These are phyloP conservation scores for Melaleuca alternifolia DNA, from an alignment of 345 rosid genomes.

Conservation along the genomic window DNA sequence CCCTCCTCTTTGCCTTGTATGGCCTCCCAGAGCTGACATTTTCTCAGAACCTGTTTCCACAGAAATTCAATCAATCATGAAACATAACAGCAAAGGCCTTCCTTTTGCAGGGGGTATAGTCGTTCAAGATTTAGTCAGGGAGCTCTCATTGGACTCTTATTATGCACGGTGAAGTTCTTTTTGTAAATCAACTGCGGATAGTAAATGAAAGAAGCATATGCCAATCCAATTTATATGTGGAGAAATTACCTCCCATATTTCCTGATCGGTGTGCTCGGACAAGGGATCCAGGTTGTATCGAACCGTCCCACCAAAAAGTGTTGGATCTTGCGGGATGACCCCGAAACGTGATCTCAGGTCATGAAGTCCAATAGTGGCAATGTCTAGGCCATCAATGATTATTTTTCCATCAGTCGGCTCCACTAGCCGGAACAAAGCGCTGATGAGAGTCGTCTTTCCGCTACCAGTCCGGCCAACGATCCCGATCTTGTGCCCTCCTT, in stretches of 20 bases:
- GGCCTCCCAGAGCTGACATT: slow-evolving; percentile 28
- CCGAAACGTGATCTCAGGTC: slow-evolving; percentile 45
- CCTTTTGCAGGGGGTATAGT: not conserved
- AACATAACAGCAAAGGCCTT: not conserved
- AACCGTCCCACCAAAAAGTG: slow-evolving; percentile 50
- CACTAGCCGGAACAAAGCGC: slow-evolving; percentile 48
- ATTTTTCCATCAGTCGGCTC: slow-evolving; percentile 49
- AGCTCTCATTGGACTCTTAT: not conserved
- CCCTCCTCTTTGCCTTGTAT: slow-evolving; percentile 21
- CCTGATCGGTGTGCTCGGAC: slow-evolving; percentile 12
- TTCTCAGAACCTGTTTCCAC: slow-evolving; percentile 22
- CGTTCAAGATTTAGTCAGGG: not conserved
- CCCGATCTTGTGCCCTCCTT: slow-evolving; percentile 51
- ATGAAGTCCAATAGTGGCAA: slow-evolving; percentile 41
- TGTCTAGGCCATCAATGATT: slow-evolving; percentile 38
- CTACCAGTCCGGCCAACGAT: slow-evolving; percentile 63
- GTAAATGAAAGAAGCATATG: not conserved
- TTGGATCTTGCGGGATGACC: slow-evolving; percentile 67
- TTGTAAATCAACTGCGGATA: not conserved
- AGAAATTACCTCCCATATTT: slow-evolving; percentile 40
- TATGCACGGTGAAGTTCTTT: not conserved
- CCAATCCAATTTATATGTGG: not conserved
- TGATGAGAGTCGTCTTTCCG: slow-evolving; percentile 46
- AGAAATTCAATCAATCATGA: not conserved
- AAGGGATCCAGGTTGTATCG: slow-evolving; percentile 60